Conservation (phyloP, 2,329 filamentous ascomycete genomes). For the Colletotrichum tropicicola region DNA sequence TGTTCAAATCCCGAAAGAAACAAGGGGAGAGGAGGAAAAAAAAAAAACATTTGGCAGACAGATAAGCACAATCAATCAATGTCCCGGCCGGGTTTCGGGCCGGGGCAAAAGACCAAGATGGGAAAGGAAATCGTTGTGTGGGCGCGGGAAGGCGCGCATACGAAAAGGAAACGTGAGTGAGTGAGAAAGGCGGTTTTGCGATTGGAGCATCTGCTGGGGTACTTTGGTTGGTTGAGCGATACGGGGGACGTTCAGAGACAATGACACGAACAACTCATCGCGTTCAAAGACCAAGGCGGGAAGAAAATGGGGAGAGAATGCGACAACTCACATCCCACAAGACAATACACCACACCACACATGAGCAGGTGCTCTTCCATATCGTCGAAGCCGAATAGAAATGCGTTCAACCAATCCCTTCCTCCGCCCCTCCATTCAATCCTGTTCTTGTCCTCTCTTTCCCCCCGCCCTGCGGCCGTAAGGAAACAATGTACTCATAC, state of each 20-base stretch:
- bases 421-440: too few relatives aligned
- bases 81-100: too few relatives aligned
- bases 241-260: neutral
- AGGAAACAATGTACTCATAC: neutral
- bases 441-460: neutral
- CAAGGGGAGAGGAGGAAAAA: too few relatives aligned
- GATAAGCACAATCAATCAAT: too few relatives aligned
- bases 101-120: too few relatives aligned
- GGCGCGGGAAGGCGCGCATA: neutral
- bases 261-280: neutral
- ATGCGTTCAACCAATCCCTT: too few relatives aligned
- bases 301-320: neutral
- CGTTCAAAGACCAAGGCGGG: neutral
- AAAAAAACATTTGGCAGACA: too few relatives aligned
- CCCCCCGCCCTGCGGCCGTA: slow-evolving; percentile 1
- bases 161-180: neutral
- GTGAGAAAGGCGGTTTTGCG: too few relatives aligned
- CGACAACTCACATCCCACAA: slow-evolving; percentile 23
- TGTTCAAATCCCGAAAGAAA: too few relatives aligned
- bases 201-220: neutral
- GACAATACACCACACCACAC: neutral
- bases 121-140: neutral
- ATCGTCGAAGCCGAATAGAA: too few relatives aligned
- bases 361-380: neutral
- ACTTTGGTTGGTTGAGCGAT: neutral